Conservation (phyloP, 2,329 filamentous ascomycete genomes). For the Cordyceps cicadae region DNA sequence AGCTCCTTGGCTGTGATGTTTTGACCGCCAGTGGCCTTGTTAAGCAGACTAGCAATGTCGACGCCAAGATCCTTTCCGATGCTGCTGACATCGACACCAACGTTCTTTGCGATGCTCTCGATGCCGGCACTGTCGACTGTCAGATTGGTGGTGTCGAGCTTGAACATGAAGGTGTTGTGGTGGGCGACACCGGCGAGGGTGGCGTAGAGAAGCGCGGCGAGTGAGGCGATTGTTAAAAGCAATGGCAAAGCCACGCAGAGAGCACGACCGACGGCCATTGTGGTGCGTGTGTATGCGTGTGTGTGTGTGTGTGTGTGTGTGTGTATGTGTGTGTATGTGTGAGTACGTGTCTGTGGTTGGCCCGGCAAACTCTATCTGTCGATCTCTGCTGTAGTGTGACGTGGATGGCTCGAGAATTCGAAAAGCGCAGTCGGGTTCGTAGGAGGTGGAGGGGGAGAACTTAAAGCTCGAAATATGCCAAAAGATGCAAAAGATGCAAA, state of each 20-base stretch:
- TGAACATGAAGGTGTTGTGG: constrained; percentile 50
- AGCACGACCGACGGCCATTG: constrained; percentile 62
- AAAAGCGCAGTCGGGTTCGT: neutral
- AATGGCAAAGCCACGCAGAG: constrained; percentile 85
- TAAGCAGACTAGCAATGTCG: constrained; percentile 14
- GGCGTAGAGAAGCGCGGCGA: constrained; percentile 59
- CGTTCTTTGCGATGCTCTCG: constrained; percentile 19
- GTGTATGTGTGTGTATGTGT: neutral
- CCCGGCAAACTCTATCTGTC: neutral
- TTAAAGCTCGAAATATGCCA: neutral
- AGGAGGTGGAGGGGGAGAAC: neutral
- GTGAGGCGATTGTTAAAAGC: constrained; percentile 65
- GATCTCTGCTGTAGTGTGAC: neutral
- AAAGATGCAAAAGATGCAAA: neutral
- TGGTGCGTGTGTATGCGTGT: constrained; percentile 17
- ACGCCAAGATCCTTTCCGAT: constrained; percentile 19
- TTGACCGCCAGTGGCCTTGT: constrained; percentile 19
- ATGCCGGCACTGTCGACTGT: constrained; percentile 32
- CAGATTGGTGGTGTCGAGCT: constrained; percentile 55
- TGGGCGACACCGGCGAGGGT: constrained; percentile 47
- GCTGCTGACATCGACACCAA: constrained; percentile 15
- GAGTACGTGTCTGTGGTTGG: neutral
- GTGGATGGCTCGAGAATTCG: neutral
- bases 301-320: constrained; percentile 14
- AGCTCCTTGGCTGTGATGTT: constrained; percentile 53